Evolutionary conservation across 768 basidiomycete genomes (phyloP), one percentile per base, ranked within the genome.

Genomic region (Mycena rebaudengoi): DNA sequence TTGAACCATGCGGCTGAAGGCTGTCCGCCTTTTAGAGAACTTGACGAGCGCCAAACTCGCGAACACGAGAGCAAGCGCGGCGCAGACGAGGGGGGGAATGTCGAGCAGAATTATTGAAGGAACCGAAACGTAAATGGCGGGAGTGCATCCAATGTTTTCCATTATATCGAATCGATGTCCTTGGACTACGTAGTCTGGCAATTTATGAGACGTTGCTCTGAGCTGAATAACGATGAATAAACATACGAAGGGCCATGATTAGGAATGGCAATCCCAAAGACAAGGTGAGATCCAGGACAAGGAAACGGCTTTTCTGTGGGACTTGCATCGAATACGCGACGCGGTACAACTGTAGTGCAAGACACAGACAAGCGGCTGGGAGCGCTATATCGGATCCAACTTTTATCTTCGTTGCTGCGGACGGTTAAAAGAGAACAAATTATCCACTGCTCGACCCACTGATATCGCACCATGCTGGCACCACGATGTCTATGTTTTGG

Each of bases 391-490:
- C 78, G 0, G 78, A 73, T 5, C 82, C 82, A 7, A 84, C 75
- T 18, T 79, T 69, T 3, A 88, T 39, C 46, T 78, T 79, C 3
- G 82, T 79, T n/a, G 77, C 85, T 86, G 71, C 7, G 44, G 44
- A 20, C 21, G 44, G 25, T 58, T 26, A 57, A 44, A 21, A 14
- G 5, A 18, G 28, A 18, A 1, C 13, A n/a, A 16, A 21, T 8
- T 2, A n/a, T 21, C 16, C 68, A 21, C 28, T 14, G 26, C n/a
- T 49, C 10, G 14, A 70, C 82, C 51, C 57, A 84, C 83, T 68
- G 49, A 86, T 82, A 69, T 85, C 84, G 65, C 84, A 86, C 81
- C 82, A 86, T 28, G 77, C 69, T 10, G 75, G 78, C 1, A 68
- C 66, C 3, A 53, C 54, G 40, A 79, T 70, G 2, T 63, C 61